Evolutionary conservation across 192 early-diverging fungal genomes (phyloP), one percentile per base, ranked within the genome.

Genomic region (Backusella luteola): DNA sequence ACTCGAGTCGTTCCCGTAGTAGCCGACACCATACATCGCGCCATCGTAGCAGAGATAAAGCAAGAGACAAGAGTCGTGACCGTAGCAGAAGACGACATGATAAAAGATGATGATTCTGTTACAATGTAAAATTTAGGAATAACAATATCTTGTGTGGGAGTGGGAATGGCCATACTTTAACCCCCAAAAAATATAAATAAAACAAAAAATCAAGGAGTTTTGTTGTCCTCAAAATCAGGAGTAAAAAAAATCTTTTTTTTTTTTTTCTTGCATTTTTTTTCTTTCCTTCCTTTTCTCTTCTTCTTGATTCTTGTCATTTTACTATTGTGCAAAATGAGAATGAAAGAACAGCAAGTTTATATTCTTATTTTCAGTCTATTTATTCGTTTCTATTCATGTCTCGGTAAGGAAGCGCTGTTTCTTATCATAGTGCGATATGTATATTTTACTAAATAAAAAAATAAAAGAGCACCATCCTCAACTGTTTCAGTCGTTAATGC

Each of bases 31-130:
- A 76, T 12, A 46, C 74, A 36, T 71, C 69, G 19, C 34, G 79
- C 17, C 63, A 80, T 41, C 71, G 84, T n/a, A 85, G 82, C 15
- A 75, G 82, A 21, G 84, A 85, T 3, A 26, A 75, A 71, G 80
- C 85, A 34, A 66, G 81, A n/a, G 78, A 83, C 15, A 73, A 73
- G 32, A 73, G 71, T 56, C 46, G 52, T 19, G 52, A 73, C 23
- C 34, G 52, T 12, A 73, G 70, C n/a, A 71, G 70, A 46, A 71
- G 70, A 49, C 52, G 70, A 71, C 38, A 71, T 42, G 44, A 73
- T 53, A 59, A 39, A 59, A 73, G 49, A 73, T 71, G 23, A 46
- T 53, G 9, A 14, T 59, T 59, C 14, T 59, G 21, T 59, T 32
- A 32, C 1, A 32, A 32, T 32, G 29, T 32, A 32, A 32, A 32